A percentile compares a stretch with the other conserved stretches of the same genome.
phyloP scores from a whole-genome alignment of 1,139 yeast species.

The Lodderomyces theae region DNA sequence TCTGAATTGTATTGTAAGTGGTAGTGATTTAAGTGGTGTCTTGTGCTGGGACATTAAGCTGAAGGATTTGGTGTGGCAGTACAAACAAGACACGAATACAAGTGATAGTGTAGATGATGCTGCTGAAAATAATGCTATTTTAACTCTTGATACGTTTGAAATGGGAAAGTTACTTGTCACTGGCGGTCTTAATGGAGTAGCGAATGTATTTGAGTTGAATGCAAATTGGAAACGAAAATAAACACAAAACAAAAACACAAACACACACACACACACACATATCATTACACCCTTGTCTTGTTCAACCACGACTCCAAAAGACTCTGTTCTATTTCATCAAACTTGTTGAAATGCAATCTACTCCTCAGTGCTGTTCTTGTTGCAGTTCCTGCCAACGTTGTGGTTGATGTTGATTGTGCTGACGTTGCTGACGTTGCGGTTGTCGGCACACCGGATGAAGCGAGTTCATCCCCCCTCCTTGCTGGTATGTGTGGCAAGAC shows the following conservation, averaged over 20 bases:
- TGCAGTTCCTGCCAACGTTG: conserved; percentile 1
- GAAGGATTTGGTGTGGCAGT: conserved; percentile 48
- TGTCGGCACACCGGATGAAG: background rate
- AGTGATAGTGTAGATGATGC: too few species aligned
- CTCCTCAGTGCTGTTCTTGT: background rate
- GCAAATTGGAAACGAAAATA: background rate
- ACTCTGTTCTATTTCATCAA: conserved; percentile 47
- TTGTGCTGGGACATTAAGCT: conserved; percentile 75
- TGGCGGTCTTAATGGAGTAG: conserved; percentile 26
- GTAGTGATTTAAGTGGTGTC: conserved; percentile 60
- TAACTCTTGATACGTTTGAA: conserved; percentile 44
- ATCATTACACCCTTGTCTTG: conserved; percentile 27
- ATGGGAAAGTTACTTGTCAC: conserved; percentile 42
- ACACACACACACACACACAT: too few species aligned
- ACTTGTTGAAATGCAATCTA: conserved; percentile 16
- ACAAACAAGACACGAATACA: conserved; percentile 7
- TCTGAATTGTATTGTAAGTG: conserved; percentile 53
- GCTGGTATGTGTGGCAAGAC: conserved; percentile 32
- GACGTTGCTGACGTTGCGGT: background rate
- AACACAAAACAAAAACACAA: too few species aligned
- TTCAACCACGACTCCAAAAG: conserved; percentile 45
- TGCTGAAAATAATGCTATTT: conserved; percentile 37
- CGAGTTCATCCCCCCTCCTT: conserved; percentile 4
- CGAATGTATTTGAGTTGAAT: conserved; percentile 25
- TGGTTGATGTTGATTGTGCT: conserved; percentile 5